phyloP scores from a whole-genome alignment of 1,139 yeast genomes.

The Hyphopichia burtonii region DNA sequence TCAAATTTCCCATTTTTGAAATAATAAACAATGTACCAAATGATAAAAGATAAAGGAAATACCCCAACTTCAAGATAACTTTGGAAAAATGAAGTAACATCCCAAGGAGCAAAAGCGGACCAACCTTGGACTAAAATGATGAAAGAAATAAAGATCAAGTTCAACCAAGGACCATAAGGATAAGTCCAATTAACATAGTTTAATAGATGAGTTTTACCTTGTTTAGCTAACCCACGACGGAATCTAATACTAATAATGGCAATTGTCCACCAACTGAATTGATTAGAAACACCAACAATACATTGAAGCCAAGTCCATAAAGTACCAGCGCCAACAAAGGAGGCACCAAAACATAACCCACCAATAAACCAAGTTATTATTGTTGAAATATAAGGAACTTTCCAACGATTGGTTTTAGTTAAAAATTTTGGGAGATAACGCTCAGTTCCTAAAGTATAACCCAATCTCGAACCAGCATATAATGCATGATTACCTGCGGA shows the following conservation, averaged over 20 bases:
- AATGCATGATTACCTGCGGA: conserved; percentile 50
- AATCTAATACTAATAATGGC: conserved; percentile 40
- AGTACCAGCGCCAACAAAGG: conserved; percentile 43
- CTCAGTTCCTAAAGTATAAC: conserved; percentile 40
- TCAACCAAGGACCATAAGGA: conserved; percentile 43
- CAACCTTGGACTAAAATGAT: conserved; percentile 44
- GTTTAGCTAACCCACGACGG: conserved; percentile 36
- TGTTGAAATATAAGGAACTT: conserved; percentile 41
- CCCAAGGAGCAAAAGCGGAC: conserved; percentile 56
- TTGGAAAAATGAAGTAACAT: conserved; percentile 31
- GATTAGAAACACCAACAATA: conserved; percentile 44
- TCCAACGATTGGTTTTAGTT: conserved; percentile 32
- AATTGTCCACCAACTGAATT: conserved; percentile 43
- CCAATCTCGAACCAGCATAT: conserved; percentile 44
- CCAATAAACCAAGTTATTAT: conserved; percentile 41
- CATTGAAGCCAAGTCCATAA: conserved; percentile 47
- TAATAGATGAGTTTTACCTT: conserved; percentile 36
- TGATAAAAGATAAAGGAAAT: conserved; percentile 33
- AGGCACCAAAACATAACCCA: conserved; percentile 44
- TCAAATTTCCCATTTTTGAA: conserved; percentile 39
- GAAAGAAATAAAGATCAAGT: conserved; percentile 32
- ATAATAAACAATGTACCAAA: conserved; percentile 52
- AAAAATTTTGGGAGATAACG: conserved; percentile 40
- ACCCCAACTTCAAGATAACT: conserved; percentile 38
- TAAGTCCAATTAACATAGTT: conserved; percentile 40